Base-by-base conservation (phyloP, 805 yeast genomes). In the Danielia oregonensis region DNA sequence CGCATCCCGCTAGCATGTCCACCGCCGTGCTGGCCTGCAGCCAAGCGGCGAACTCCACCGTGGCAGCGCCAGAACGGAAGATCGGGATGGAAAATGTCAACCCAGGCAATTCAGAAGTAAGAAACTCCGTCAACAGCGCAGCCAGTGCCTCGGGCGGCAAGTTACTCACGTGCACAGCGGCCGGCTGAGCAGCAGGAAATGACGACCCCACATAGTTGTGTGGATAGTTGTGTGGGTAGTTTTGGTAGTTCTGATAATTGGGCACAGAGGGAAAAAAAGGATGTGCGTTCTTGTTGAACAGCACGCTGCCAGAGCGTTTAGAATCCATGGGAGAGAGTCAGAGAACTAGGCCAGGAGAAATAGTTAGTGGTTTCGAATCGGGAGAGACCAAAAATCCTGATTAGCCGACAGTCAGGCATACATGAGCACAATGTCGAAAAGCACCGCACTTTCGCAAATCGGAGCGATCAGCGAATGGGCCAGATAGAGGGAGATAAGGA, bases 201-300 rank as follows among this genome's bases (percentile, higher is more conserved):
- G n/a, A n/a, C n/a, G n/a, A n/a, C n/a, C n/a, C n/a, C 21, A 13
- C 11, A 7, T 10, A 7, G 10, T 10, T 10, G 23, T 21, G 23
- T 6, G 26, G 26, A 4, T 19, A 10, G 8, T 17, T 6, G 15
- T 23, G 30, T 15, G 15, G 30, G 22, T 19, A 19, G 22, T 19
- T 19, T 6, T 19, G 22, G 22, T 19, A 19, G 9, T 7, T 9
- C 9, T 6, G 22, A 11, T 15, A 15, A 4, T 23, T 14, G 11
- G 30, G 15, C 6, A 10, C 10, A 6, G 30, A 23, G 14, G 30
- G 30, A 16, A 18, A 28, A 18, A 28, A 28, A 17, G 30, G 30
- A 24, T 12, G 17, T 23, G 30, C 30, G 30, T 28, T 28, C 18
- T 28, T 28, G 30, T 28, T 28, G 24, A 17, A 28, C 30, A 28